Base-by-base conservation (phyloP, 352 stramenopile species). In the Globisporangium yorkense region DNA sequence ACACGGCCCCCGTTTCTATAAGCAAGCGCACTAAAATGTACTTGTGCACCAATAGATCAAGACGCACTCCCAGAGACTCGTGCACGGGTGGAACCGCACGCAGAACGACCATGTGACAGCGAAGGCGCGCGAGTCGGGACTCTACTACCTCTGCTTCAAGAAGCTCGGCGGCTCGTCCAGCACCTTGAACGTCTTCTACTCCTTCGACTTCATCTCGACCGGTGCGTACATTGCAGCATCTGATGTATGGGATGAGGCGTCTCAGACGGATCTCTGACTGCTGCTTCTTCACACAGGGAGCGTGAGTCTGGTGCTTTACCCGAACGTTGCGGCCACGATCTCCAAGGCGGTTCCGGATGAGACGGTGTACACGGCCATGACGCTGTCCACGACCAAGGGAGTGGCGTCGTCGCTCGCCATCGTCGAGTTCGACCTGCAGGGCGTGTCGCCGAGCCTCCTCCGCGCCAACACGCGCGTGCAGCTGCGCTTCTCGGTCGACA, bases 131-230 rank as follows among this genome's bases (percentile, higher is more conserved):
- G 84, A 94, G 62, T 89, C 75, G 29, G 84, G 84, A 7, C 67
- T 94, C 31, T 94, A 92, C 62, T 67, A 86, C 47, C 51, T 94
- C 63, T 94, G 84, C 68, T 92, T 92, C 62, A 65, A 56, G 24
- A 89, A 89, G 59, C 71, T 76, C 37, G 71, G 70, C 31, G 79
- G 80, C 53, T 66, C 78, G 47, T 90, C 76, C 37, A 68, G 66
- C 46, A 74, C 67, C 5, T 59, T 90, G 52, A 72, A 61, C 16
- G 75, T 91, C 51, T 89, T 87, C 62, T 89, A 93, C 66, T 84
- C 79, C 35, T 92, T 92, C 54, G 82, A 92, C 67, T 87, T 92
- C 46, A 84, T 92, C 67, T 87, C 75, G 18, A 85, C 75, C 5
- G 81, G 61, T 58, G 18, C 20, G 15, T 35, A 1, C 8, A 37